These are phyloP conservation scores for Rhododendron molle DNA, from an alignment of 148 eudicot genomes.

Conservation along the genomic window DNA sequence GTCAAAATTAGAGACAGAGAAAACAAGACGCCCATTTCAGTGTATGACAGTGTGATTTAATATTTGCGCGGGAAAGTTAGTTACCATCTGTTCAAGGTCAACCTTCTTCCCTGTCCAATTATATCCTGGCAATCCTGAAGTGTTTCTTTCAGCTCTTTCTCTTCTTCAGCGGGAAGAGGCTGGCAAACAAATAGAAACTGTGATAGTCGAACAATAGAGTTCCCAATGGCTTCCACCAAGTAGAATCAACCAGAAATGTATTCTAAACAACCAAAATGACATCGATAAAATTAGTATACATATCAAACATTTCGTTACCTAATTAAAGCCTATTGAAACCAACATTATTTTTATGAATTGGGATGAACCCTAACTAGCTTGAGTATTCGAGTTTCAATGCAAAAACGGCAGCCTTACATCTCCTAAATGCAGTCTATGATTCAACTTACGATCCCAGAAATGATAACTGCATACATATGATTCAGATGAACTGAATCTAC, in stretches of 20 bases:
- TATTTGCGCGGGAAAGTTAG: neutral
- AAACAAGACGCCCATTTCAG: neutral
- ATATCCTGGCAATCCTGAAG: slow-evolving; percentile 78
- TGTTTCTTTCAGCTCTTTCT: slow-evolving; percentile 87
- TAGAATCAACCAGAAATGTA: neutral
- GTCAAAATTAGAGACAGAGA: neutral
- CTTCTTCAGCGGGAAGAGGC: slow-evolving; percentile 79
- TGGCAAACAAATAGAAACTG: slow-evolving; percentile 16
- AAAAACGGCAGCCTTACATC: too few species aligned
- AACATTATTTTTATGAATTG: too few species aligned
- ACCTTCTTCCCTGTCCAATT: slow-evolving; percentile 77
- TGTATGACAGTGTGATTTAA: neutral
- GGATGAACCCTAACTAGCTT: too few species aligned
- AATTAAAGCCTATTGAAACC: too few species aligned
- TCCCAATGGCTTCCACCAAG: neutral
- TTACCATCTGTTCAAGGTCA: slow-evolving; percentile 74
- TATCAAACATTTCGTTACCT: too few species aligned
- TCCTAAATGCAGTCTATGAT: too few species aligned
- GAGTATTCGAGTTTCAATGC: too few species aligned
- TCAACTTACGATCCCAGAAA: too few species aligned
- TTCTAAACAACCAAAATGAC: neutral
- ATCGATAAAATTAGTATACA: too few species aligned
- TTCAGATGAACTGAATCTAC: too few species aligned
- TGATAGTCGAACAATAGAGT: neutral
- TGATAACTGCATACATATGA: too few species aligned